Conservation (phyloP, 2,329 filamentous ascomycete genomes). For the Karstenula rhodostoma region DNA sequence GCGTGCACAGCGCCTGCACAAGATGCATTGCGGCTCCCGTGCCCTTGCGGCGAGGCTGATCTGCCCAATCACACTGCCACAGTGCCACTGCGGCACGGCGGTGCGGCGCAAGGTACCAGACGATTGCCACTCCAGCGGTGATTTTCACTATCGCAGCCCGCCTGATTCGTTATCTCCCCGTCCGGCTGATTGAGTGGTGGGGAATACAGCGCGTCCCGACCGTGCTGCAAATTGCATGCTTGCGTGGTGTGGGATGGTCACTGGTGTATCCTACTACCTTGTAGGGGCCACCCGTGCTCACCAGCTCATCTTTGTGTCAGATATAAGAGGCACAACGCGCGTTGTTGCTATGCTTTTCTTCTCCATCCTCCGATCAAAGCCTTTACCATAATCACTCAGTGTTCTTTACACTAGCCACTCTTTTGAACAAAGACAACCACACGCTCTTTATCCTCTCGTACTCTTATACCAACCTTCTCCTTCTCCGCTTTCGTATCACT, state of each 20-base stretch:
- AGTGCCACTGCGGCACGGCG: not conserved
- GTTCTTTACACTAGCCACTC: constrained; percentile 41
- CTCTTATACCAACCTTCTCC: constrained; percentile 20
- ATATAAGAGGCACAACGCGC: constrained; percentile 22
- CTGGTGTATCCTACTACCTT: not conserved
- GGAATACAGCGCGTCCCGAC: not conserved
- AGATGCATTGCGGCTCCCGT: not conserved
- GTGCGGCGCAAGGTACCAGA: not conserved
- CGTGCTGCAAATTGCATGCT: constrained; percentile 1
- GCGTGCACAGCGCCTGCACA: constrained; percentile 15
- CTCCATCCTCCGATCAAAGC: constrained; percentile 25
- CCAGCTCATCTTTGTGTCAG: constrained; percentile 17
- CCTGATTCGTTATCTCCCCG: constrained; percentile 8
- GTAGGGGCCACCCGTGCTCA: constrained; percentile 5
- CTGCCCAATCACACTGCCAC: constrained; percentile 5
- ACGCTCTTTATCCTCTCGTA: constrained; percentile 26
- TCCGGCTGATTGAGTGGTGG: not conserved
- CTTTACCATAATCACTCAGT: constrained; percentile 28
- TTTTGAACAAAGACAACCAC: constrained; percentile 22
- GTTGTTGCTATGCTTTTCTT: constrained; percentile 15
- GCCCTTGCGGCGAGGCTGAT: constrained; percentile 10
- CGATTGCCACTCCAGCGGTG: constrained; percentile 14
- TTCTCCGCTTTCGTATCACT: constrained; percentile 15
- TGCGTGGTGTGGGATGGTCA: constrained; percentile 9
- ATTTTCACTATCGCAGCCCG: constrained; percentile 12